Percentiles rank a stretch among this genome's conserved stretches.
Conservation (phyloP, 805 yeast species). For the Vanderwaltozyma tropicalis region DNA sequence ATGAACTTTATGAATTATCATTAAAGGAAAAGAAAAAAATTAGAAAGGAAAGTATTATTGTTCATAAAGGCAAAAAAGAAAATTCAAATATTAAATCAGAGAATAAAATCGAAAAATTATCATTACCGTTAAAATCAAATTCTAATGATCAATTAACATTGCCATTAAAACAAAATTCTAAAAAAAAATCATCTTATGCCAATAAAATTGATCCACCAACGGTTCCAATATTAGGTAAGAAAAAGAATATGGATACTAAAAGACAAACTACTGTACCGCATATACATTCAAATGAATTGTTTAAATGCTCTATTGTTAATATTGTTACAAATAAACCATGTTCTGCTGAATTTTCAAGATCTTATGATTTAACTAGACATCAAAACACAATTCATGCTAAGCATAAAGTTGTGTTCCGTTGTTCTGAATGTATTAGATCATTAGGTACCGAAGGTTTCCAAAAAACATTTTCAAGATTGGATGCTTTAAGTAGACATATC, state of each 20-base stretch:
- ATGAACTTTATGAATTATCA: conserved; percentile 11
- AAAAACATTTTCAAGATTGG: conserved; percentile 86
- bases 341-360: conserved; percentile 62
- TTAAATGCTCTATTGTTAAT: conserved; percentile 3
- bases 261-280: neutral
- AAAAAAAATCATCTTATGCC: no score
- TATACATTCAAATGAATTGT: neutral
- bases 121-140: neutral
- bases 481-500: conserved; percentile 88
- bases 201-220: neutral
- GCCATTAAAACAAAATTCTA: no score
- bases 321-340: conserved; percentile 16
- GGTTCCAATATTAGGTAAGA: neutral
- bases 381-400: conserved; percentile 94
- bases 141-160: no score
- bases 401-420: conserved; percentile 73
- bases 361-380: conserved; percentile 89
- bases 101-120: neutral
- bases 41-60: conserved; percentile 10
- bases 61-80: conserved; percentile 3
- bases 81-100: neutral
- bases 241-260: neutral
- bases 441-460: conserved; percentile 36
- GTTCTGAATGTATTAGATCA: conserved; percentile 62
- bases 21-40: neutral